Percentiles rank a stretch among this genome's conserved stretches.
Evolutionary conservation across 257 asterid species (phyloP).

Genomic region (Nyctanthes arbortristis): DNA sequence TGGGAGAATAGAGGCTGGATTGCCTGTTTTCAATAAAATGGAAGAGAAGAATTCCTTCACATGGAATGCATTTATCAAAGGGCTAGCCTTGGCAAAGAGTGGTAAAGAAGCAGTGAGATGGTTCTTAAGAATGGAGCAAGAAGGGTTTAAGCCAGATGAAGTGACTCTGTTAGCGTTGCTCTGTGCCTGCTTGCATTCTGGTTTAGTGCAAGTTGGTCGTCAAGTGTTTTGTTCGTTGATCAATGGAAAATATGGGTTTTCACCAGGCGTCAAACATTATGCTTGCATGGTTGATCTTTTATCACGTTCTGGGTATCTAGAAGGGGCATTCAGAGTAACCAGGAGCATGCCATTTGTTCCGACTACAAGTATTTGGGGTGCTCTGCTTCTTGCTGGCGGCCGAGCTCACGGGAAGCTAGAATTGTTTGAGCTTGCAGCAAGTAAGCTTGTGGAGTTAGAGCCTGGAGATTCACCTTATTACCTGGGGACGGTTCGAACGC

Average conservation of each 20-base stretch:
- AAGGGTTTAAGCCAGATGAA: slow-evolving; percentile 53
- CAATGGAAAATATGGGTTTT: slow-evolving; percentile 46
- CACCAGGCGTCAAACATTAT: slow-evolving; percentile 60
- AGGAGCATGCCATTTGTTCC: slow-evolving; percentile 56
- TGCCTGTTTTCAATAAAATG: slow-evolving; percentile 50
- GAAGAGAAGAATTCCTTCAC: slow-evolving; percentile 52
- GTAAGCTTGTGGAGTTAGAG: slow-evolving; percentile 66
- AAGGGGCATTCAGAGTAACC: slow-evolving; percentile 49
- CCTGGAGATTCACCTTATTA: slow-evolving; percentile 52
- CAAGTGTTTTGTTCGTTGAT: slow-evolving; percentile 49
- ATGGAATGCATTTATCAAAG: slow-evolving; percentile 71
- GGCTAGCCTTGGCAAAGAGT: slow-evolving; percentile 57
- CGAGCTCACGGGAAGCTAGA: slow-evolving; percentile 48
- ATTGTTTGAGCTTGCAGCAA: slow-evolving; percentile 60
- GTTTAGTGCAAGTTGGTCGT: slow-evolving; percentile 42
- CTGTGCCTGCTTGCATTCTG: slow-evolving; percentile 64
- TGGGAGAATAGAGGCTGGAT: slow-evolving; percentile 49
- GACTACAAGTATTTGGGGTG: slow-evolving; percentile 67
- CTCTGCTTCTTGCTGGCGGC: slow-evolving; percentile 57
- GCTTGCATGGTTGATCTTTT: slow-evolving; percentile 70
- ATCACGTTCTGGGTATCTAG: slow-evolving; percentile 44
- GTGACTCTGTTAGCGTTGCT: slow-evolving; percentile 59
- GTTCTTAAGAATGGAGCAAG: slow-evolving; percentile 57
- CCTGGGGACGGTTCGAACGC: no score
- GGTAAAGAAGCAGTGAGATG: slow-evolving; percentile 58